Evolutionary conservation across 352 stramenopile genomes (phyloP), one percentile per base, ranked within the genome.

Genomic region (Phytophthora idaei): DNA sequence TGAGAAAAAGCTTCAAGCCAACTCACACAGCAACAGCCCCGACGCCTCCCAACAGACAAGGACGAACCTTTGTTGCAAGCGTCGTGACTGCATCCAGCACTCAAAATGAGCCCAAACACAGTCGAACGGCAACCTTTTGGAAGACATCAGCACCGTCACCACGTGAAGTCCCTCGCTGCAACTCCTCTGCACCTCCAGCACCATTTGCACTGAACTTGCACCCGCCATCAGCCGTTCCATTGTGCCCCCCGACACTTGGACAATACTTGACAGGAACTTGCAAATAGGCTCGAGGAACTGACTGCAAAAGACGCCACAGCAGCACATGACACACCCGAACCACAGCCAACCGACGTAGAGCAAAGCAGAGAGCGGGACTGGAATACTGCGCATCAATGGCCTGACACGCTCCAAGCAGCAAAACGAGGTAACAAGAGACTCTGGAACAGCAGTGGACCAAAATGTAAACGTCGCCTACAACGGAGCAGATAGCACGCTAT

Each of bases 61-160:
- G 71, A 52, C 79, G 64, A 90, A 77, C 78, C 81, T 88, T 87
- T 90, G 68, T 90, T 90, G 71, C 64, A 65, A 69, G 37, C 72
- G 49, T 74, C 76, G 76, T 90, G 81, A 90, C 60, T 59, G 45
- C 37, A 67, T 56, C 57, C 46, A 50, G 54, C 15, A 31, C 57
- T 60, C 36, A 65, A 66, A 73, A 37, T 39, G 60, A 66, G 61
- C 11, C 34, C 48, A 50, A 61, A 67, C 36, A 56, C 61, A 68
- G 57, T 76, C 69, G 69, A 56, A 71, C 62, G 69, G 59, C 74
- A 77, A 79, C 72, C 53, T 61, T 64, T 58, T 62, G 41, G 36
- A 39, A 76, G 29, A 70, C 25, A 28, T 12, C 50, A 29, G 41
- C 45, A 29, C 46, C 37, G 11, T 61, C 62, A 53, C 39, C 62